phyloP scores from a whole-genome alignment of 371 early-diverging fungal genomes.

The Globomyces sp. region DNA sequence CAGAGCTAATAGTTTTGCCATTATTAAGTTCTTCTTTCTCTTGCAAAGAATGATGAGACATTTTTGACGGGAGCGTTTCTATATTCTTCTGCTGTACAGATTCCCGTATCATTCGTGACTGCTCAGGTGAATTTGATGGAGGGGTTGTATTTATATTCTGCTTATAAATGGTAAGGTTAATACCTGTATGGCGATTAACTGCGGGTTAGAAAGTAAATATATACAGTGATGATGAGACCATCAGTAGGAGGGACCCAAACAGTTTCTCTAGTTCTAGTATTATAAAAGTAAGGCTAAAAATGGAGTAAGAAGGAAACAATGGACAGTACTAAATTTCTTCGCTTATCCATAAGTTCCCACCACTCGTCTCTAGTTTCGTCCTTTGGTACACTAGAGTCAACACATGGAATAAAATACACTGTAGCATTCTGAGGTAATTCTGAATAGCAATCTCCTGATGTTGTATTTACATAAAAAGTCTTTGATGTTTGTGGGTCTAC shows the following conservation, averaged over 20 bases:
- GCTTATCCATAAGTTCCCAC: constrained; percentile 93
- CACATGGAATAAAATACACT: constrained; percentile 42
- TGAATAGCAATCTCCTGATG: constrained; percentile 64
- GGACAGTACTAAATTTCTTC: constrained; percentile 55
- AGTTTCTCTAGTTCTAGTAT: constrained; percentile 75
- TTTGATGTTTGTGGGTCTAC: constrained; percentile 76
- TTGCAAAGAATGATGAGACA: background rate
- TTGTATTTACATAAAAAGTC: constrained; percentile 75
- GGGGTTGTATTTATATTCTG: no score
- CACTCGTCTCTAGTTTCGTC: constrained; percentile 75
- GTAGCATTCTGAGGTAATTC: constrained; percentile 47
- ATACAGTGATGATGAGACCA: constrained; percentile 73
- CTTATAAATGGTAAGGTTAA: no score
- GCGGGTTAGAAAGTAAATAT: constrained; percentile 38
- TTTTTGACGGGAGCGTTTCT: constrained; percentile 1
- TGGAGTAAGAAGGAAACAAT: background rate
- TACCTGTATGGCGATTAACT: constrained; percentile 34
- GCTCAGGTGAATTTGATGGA: background rate
- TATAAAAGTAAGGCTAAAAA: constrained; percentile 75
- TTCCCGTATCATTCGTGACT: background rate
- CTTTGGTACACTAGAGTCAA: constrained; percentile 47
- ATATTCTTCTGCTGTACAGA: constrained; percentile 17
- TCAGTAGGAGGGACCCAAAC: constrained; percentile 82
- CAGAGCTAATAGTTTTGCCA: background rate
- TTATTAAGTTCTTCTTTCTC: background rate